A percentile compares a stretch with the other conserved stretches of the same genome.
Evolutionary conservation across 140 eudicot species (phyloP).

Genomic region (Flaveria floridana): DNA sequence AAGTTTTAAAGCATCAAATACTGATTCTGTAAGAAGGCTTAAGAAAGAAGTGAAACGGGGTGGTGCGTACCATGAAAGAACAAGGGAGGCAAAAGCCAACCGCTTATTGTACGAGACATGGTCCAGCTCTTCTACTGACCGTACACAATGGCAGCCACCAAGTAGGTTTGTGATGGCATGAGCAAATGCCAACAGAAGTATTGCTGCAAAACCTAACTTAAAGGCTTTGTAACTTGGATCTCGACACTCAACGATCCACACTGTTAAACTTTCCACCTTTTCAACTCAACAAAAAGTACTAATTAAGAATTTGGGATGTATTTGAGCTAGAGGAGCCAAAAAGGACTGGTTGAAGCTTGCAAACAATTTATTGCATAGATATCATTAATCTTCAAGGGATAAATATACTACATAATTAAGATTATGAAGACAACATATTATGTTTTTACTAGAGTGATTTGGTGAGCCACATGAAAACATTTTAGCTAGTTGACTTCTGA

Average conservation of each 20-base stretch:
- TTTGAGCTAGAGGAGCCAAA: too few relatives aligned
- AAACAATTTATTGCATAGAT: too few relatives aligned
- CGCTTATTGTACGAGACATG: conserved; percentile 58
- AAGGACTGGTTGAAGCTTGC: too few relatives aligned
- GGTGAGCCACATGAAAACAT: too few relatives aligned
- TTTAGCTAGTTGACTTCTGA: too few relatives aligned
- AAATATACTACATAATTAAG: too few relatives aligned
- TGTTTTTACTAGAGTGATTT: too few relatives aligned
- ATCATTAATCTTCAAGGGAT: too few relatives aligned
- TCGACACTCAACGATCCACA: conserved; percentile 63
- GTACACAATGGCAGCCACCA: conserved; percentile 65
- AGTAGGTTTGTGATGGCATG: conserved; percentile 53
- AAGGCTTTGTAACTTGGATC: conserved; percentile 75
- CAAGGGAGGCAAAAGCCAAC: conserved; percentile 55
- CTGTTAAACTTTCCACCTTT: conserved; percentile 46
- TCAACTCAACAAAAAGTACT: neutral
- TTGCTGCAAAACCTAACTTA: conserved; percentile 65
- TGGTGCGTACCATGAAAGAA: conserved; percentile 50
- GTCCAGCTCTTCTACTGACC: conserved; percentile 52
- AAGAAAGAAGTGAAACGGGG: neutral
- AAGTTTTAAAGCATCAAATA: neutral
- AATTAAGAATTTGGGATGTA: too few relatives aligned
- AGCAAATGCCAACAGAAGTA: conserved; percentile 47
- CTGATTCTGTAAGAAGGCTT: neutral
- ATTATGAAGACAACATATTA: too few relatives aligned